These are phyloP conservation scores for Euphorbia tirucalli DNA, from an alignment of 345 rosid species.

Conservation along the genomic window DNA sequence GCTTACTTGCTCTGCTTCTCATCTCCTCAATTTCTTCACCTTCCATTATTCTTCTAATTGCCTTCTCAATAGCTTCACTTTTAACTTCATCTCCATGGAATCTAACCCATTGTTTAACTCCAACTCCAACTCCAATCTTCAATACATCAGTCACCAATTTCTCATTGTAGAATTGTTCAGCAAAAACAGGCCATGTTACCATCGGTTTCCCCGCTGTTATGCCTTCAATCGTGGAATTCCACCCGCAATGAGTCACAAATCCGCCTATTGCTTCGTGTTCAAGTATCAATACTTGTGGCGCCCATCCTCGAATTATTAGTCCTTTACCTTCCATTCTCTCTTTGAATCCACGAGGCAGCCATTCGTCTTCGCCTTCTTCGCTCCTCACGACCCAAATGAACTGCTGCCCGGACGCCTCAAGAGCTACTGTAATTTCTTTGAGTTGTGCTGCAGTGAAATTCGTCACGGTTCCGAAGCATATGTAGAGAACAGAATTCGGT, in stretches of 20 bases:
- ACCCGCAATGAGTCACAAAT: too few relatives aligned
- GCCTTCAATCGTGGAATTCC: too few relatives aligned
- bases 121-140: conserved; percentile 26
- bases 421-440: too few relatives aligned
- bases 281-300: too few relatives aligned
- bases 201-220: too few relatives aligned
- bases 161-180: conserved; percentile 42
- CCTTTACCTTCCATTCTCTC: too few relatives aligned
- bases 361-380: too few relatives aligned
- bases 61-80: conserved; percentile 29
- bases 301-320: too few relatives aligned
- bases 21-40: conserved; percentile 12
- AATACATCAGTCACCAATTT: conserved; percentile 30
- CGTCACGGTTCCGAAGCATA: not conserved
- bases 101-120: conserved; percentile 22
- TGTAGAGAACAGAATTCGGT: not conserved
- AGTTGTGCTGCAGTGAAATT: not conserved
- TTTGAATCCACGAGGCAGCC: too few relatives aligned
- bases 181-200: conserved; percentile 39
- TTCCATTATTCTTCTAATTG: conserved; percentile 24
- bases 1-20: conserved; percentile 18
- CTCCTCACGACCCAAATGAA: too few relatives aligned
- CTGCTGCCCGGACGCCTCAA: too few relatives aligned
- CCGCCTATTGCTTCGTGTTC: too few relatives aligned
- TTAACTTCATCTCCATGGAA: conserved; percentile 17